Evolutionary conservation across 2,329 filamentous ascomycete genomes (phyloP).

Genomic region (Diaporthe batatas): DNA sequence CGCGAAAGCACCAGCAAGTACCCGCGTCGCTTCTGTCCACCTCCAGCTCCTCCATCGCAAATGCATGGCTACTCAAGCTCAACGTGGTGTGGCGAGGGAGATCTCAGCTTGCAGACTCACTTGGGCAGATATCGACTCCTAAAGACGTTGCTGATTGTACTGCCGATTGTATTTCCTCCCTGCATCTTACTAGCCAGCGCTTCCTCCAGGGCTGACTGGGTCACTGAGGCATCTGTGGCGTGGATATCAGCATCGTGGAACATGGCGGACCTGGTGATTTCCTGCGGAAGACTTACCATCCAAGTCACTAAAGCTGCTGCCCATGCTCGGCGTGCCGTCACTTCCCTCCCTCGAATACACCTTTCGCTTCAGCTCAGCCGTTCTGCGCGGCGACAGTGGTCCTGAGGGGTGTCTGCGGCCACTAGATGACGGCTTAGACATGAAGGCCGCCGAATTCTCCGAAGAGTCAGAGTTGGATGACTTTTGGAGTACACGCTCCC

Average conservation of each 20-base stretch:
- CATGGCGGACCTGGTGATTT: too few species aligned
- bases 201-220: slow-evolving; percentile 84
- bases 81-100: not conserved
- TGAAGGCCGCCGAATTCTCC: slow-evolving; percentile 62
- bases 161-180: slow-evolving; percentile 67
- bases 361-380: slow-evolving; percentile 68
- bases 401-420: slow-evolving; percentile 55
- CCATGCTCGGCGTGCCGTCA: slow-evolving; percentile 83
- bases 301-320: slow-evolving; percentile 88
- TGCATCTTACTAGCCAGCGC: slow-evolving; percentile 80
- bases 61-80: not conserved
- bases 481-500: slow-evolving; percentile 51
- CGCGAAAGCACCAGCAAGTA: not conserved
- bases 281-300: slow-evolving; percentile 67
- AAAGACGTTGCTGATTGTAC: slow-evolving; percentile 77
- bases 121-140: slow-evolving; percentile 70
- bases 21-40: not conserved
- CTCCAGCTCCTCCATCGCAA: not conserved
- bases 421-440: slow-evolving; percentile 49
- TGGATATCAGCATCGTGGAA: slow-evolving; percentile 36
- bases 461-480: slow-evolving; percentile 76
- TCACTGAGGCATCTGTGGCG: slow-evolving; percentile 79
- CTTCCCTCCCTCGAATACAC: slow-evolving; percentile 72
- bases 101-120: slow-evolving; percentile 14
- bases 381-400: slow-evolving; percentile 70